phyloP scores from a whole-genome alignment of 306 rosid species.

The Cucurbita moschata region DNA sequence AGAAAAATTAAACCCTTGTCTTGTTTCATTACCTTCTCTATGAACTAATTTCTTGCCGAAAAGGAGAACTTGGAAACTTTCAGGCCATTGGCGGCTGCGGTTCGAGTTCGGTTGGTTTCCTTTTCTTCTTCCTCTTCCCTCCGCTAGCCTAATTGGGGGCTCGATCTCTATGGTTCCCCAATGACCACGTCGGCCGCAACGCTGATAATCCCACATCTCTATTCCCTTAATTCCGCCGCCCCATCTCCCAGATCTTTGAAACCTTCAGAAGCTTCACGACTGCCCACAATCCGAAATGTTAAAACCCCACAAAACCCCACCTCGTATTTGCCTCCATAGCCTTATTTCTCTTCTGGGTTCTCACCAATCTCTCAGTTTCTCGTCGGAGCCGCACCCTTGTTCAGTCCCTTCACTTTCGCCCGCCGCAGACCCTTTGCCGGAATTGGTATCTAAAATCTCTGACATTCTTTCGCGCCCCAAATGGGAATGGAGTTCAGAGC shows the following conservation, averaged over 20 bases:
- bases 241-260: slow-evolving; percentile 3
- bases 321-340: slow-evolving; percentile 4
- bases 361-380: slow-evolving; percentile 8
- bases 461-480: slow-evolving; percentile 17
- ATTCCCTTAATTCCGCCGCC: neutral
- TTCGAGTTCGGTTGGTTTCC: neutral
- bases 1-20: neutral
- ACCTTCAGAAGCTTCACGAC: slow-evolving; percentile 5
- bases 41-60: neutral
- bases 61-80: neutral
- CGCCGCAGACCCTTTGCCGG: neutral
- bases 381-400: slow-evolving; percentile 9
- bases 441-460: slow-evolving; percentile 14
- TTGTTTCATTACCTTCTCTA: neutral
- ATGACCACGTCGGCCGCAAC: slow-evolving; percentile 19
- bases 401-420: neutral
- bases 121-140: neutral
- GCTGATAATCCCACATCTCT: neutral
- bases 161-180: slow-evolving; percentile 12
- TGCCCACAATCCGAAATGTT: slow-evolving; percentile 11
- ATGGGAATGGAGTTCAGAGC: slow-evolving; percentile 21
- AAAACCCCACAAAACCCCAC: slow-evolving; percentile 18
- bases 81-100: slow-evolving; percentile 4
- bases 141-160: neutral
- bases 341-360: slow-evolving; percentile 11